Evolutionary conservation across 2,329 filamentous ascomycete species (phyloP), one percentile per base, ranked within the genome.

Genomic region (Phymatotrichopsis omnivora): DNA sequence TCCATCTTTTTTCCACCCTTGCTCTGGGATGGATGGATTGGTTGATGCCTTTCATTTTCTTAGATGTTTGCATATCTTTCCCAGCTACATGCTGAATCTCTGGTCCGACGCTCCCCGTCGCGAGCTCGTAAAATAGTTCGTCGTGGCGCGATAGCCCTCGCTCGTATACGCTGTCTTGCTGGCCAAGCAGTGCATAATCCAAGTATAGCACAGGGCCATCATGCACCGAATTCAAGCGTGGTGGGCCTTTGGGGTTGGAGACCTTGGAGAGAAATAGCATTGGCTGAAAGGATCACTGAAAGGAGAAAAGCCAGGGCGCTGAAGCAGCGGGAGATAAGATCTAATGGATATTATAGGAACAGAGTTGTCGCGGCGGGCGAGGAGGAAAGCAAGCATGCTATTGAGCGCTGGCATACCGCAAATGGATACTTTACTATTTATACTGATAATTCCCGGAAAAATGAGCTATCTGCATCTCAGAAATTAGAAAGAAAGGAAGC

Each of bases 41-140:
- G 25, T 37, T 49, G 16, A 49, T n/a, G n/a, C 14, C 8, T 28
- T 36, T 32, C 20, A 22, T 17, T 22, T 17, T 24, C 5, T 8
- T n/a, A 53, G 50, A 45, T 42, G 31, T 53, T 53, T 41, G 24
- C 22, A 16, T 53, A 48, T 25, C 40, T 53, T 23, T 44, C 50
- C 6, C 50, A 45, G n/a, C 44, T 41, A 19, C 44, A 53, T 28
- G 43, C 48, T 3, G 41, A 47, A 33, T 34, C 43, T 29, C 40
- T 44, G 33, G 42, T 25, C 27, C 33, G 17, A 24, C 27, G 24
- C 32, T 41, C 31, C 7, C 27, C 46, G 2, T 33, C 38, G 12
- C 22, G 46, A 44, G 29, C 40, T 5, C 47, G 48, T 14, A 8
- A 42, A 11, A 41, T 51, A 33, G 48, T 48, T 4, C 34, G 40